Percentiles rank a stretch among this genome's conserved stretches.
These are phyloP conservation scores for Ogataea allantospora DNA, from an alignment of 805 yeast genomes.

Conservation along the genomic window DNA sequence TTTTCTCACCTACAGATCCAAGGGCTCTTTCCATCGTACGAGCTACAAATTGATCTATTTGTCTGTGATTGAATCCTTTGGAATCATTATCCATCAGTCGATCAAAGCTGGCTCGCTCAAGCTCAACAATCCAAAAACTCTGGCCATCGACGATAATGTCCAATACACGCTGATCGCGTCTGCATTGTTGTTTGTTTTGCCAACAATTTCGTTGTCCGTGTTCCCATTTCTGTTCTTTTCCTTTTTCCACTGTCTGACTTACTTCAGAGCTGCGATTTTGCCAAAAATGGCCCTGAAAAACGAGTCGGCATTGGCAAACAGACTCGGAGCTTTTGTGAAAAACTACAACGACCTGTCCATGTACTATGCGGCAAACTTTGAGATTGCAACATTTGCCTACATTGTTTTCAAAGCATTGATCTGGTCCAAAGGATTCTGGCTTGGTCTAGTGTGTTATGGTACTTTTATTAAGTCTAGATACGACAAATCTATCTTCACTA, in stretches of 20 bases:
- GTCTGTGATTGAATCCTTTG: conserved; percentile 71
- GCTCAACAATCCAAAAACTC: conserved; percentile 19
- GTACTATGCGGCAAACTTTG: conserved; percentile 58
- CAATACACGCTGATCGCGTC: conserved; percentile 65
- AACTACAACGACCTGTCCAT: conserved; percentile 58
- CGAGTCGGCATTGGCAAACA: conserved; percentile 12
- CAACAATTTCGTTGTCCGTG: conserved; percentile 58
- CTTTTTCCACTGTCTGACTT: conserved; percentile 76
- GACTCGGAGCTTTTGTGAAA: conserved; percentile 45
- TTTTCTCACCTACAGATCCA: conserved; percentile 34
- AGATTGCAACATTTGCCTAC: conserved; percentile 32
- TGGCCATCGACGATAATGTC: conserved; percentile 42
- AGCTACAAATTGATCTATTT: conserved; percentile 61
- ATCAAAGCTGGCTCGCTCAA: conserved; percentile 36
- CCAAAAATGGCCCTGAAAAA: conserved; percentile 50
- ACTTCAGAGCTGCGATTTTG: conserved; percentile 59
- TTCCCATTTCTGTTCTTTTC: conserved; percentile 78
- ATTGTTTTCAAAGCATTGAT: conserved; percentile 41
- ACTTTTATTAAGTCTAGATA: conserved; percentile 73
- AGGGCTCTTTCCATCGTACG: conserved; percentile 34
- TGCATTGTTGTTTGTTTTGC: conserved; percentile 55
- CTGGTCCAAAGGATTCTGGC: conserved; percentile 63
- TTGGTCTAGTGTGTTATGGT: conserved; percentile 51
- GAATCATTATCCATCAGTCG: conserved; percentile 68
- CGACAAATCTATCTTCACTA: conserved; percentile 72